Evolutionary conservation across 352 stramenopile species (phyloP).

Genomic region (Globisporangium okanoganense): DNA sequence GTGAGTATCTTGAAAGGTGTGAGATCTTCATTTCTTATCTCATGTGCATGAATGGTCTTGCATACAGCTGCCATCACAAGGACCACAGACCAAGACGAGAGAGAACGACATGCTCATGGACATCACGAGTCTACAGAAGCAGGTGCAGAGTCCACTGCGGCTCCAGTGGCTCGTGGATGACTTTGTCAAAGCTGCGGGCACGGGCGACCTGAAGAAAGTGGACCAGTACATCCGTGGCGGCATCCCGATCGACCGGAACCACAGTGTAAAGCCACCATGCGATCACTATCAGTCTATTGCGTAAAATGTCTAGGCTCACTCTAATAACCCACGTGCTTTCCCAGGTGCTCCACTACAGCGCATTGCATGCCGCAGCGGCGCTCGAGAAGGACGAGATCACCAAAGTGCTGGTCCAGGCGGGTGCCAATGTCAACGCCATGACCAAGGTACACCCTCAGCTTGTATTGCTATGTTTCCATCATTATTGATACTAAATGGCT

Average conservation of each 20-base stretch:
- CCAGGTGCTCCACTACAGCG: constrained; percentile 47
- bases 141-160: constrained; percentile 43
- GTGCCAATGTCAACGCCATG: constrained; percentile 31
- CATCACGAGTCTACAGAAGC: constrained; percentile 26
- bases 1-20: too few species aligned
- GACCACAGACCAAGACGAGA: neutral
- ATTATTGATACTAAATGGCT: neutral
- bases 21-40: too few species aligned
- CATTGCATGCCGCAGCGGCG: constrained; percentile 40
- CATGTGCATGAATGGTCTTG: neutral
- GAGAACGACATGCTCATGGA: constrained; percentile 1
- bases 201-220: constrained; percentile 35
- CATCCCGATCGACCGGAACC: constrained; percentile 45
- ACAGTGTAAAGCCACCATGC: constrained; percentile 34
- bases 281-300: too few species aligned
- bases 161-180: constrained; percentile 57
- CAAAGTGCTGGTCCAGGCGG: constrained; percentile 41
- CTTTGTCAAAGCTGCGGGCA: constrained; percentile 44
- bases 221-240: constrained; percentile 48
- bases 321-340: neutral
- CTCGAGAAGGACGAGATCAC: constrained; percentile 30
- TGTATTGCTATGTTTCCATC: neutral
- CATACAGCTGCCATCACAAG: neutral
- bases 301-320: too few species aligned
- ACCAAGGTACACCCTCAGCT: constrained; percentile 20